Conservation (phyloP, 441 rosid genomes). For the Flueggea neowawraea region DNA sequence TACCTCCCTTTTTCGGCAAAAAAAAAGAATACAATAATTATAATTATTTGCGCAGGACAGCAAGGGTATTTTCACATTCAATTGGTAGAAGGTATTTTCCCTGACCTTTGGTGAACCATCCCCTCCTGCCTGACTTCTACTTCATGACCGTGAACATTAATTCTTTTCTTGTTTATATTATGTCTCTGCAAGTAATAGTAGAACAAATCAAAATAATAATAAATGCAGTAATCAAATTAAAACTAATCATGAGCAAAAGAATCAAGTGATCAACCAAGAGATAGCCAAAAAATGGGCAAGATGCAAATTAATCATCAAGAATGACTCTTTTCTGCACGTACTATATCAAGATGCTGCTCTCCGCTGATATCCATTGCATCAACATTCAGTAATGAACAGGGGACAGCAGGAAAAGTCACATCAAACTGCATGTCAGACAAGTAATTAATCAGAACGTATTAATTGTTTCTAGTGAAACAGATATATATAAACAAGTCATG, state of each 20-base stretch:
- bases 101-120: conserved; percentile 88
- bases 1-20: too few species aligned
- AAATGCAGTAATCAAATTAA: too few species aligned
- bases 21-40: too few species aligned
- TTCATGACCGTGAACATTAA: conserved; percentile 64
- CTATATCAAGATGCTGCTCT: conserved; percentile 91
- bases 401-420: conserved; percentile 83
- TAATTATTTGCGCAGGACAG: too few species aligned
- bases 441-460: background rate
- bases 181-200: conserved; percentile 58
- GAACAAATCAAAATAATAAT: too few species aligned
- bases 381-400: conserved; percentile 83
- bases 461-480: too few species aligned
- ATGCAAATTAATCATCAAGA: too few species aligned
- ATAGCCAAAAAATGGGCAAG: too few species aligned
- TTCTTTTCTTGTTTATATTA: conserved; percentile 77
- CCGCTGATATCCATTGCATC: conserved; percentile 99
- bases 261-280: background rate
- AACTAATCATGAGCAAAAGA: background rate
- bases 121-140: conserved; percentile 73
- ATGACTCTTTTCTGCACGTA: conserved; percentile 22
- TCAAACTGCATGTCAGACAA: conserved; percentile 64
- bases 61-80: too few species aligned
- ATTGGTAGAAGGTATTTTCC: background rate
- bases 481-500: too few species aligned